A percentile compares a stretch with the other conserved stretches of the same genome.
These are phyloP conservation scores for Selaginella moellendorffii DNA, from an alignment of 75 land plant species.

Conservation along the genomic window DNA sequence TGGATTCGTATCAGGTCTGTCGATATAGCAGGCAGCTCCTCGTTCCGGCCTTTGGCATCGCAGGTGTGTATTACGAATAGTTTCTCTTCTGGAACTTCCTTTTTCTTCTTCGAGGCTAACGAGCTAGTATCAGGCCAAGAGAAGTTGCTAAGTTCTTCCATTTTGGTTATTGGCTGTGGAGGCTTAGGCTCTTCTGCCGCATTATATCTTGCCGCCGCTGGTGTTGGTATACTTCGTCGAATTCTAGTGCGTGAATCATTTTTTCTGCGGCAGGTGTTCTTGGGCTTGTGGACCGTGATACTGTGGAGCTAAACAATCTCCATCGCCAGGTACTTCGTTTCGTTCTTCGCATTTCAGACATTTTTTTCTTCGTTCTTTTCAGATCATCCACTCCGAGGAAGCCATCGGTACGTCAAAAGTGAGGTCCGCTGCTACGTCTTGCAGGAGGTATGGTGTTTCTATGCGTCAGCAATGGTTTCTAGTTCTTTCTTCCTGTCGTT, in stretches of 20 bases:
- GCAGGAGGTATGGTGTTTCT: constrained; percentile 40
- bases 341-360: background rate
- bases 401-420: constrained; percentile 75
- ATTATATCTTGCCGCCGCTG: constrained; percentile 84
- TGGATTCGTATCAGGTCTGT: constrained; percentile 38
- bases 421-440: constrained; percentile 79
- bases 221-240: constrained; percentile 48
- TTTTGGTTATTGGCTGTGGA: constrained; percentile 89
- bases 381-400: constrained; percentile 87
- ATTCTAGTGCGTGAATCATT: too few relatives aligned
- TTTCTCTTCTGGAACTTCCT: constrained; percentile 4
- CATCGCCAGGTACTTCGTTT: constrained; percentile 65
- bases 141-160: constrained; percentile 56
- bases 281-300: constrained; percentile 83
- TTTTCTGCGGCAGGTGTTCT: constrained; percentile 40
- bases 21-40: constrained; percentile 89
- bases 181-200: constrained; percentile 89
- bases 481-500: background rate
- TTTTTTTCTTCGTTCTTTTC: background rate
- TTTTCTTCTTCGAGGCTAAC: background rate
- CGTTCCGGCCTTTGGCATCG: constrained; percentile 82
- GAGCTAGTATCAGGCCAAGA: constrained; percentile 39
- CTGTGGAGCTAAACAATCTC: constrained; percentile 82
- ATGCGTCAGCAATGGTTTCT: background rate
- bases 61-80: constrained; percentile 24